A percentile compares a stretch with the other conserved stretches of the same genome.
Evolutionary conservation across 352 stramenopile species (phyloP).

Genomic region (Pythium sp.): DNA sequence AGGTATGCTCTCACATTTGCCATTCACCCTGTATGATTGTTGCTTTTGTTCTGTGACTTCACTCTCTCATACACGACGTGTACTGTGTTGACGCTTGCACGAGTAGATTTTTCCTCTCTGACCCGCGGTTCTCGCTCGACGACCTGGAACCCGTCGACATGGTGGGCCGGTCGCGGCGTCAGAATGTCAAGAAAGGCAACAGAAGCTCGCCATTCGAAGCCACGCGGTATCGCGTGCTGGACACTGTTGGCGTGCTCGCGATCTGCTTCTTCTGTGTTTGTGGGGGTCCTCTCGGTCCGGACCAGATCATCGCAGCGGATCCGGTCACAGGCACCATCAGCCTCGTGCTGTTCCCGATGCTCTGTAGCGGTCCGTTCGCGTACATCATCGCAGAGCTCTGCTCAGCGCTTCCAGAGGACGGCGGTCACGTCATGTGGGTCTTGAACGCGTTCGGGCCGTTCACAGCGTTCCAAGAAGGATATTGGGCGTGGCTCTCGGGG

Average conservation of each 20-base stretch:
- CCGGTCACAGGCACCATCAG: constrained; percentile 20
- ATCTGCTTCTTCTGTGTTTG: constrained; percentile 28
- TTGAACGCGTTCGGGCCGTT: constrained; percentile 82
- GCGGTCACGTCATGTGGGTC: constrained; percentile 82
- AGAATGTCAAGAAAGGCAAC: constrained; percentile 1
- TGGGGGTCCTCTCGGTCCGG: constrained; percentile 16
- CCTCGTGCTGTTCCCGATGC: constrained; percentile 43
- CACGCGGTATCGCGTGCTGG: constrained; percentile 15
- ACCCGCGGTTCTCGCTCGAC: constrained; percentile 13
- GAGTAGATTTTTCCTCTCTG: constrained; percentile 9
- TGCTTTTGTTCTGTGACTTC: neutral
- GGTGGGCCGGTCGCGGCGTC: constrained; percentile 1
- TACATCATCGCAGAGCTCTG: constrained; percentile 89
- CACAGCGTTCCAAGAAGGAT: constrained; percentile 56
- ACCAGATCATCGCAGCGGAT: constrained; percentile 24
- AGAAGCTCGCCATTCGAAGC: constrained; percentile 6
- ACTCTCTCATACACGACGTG: neutral
- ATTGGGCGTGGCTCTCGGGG: constrained; percentile 72
- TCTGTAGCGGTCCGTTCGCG: constrained; percentile 84
- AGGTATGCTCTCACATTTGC: neutral
- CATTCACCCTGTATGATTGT: neutral
- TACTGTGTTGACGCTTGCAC: neutral
- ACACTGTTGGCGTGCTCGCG: constrained; percentile 12
- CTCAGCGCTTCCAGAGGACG: constrained; percentile 74
- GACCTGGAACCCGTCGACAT: constrained; percentile 23